phyloP scores from a whole-genome alignment of 371 early-diverging fungal species.

The Mortierella sp. region DNA sequence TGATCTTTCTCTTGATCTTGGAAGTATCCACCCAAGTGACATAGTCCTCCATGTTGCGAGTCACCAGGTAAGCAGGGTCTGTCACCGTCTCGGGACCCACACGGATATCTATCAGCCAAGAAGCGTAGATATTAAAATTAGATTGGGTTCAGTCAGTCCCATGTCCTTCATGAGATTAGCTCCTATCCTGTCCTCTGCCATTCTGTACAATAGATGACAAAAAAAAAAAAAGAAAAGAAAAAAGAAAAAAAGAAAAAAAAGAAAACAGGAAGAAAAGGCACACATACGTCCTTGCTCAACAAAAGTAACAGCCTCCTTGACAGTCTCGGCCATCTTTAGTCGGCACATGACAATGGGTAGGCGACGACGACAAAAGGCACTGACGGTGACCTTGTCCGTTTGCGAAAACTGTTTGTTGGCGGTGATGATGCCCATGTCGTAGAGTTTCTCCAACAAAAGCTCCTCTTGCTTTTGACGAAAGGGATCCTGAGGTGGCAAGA shows the following conservation, averaged over 20 bases:
- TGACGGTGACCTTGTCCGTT: constrained; percentile 91
- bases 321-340: constrained; percentile 96
- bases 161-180: not conserved
- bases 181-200: not conserved
- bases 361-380: constrained; percentile 93
- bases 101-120: constrained; percentile 71
- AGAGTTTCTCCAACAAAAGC: constrained; percentile 90
- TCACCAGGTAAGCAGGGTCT: constrained; percentile 94
- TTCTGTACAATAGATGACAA: not conserved
- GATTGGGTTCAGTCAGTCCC: not conserved
- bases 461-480: constrained; percentile 83
- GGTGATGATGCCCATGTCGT: constrained; percentile 91
- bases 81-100: constrained; percentile 94
- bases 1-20: constrained; percentile 98
- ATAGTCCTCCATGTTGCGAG: constrained; percentile 96
- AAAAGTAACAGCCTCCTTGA: constrained; percentile 93
- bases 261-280: not conserved
- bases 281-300: constrained; percentile 93
- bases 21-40: constrained; percentile 99
- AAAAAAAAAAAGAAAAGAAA: not conserved
- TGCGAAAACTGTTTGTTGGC: constrained; percentile 88
- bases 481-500: constrained; percentile 92
- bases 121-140: not conserved
- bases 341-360: constrained; percentile 96
- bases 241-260: not conserved